Conservation (phyloP, 345 rosid genomes). For the Streptanthus diversifolius region DNA sequence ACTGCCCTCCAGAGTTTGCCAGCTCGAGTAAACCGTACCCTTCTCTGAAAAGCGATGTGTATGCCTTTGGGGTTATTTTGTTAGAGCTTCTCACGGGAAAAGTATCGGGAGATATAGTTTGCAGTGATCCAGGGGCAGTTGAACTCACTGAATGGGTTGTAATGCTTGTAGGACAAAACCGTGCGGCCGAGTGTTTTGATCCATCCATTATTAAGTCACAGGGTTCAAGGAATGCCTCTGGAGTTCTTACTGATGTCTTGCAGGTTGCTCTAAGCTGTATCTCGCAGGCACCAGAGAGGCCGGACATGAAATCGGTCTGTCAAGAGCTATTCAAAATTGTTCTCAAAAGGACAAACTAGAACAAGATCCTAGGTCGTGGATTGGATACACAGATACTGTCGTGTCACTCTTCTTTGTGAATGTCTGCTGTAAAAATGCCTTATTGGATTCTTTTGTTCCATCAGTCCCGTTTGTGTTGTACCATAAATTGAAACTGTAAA, state of each 20-base stretch:
- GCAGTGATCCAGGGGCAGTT: constrained; percentile 53
- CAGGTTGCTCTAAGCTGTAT: constrained; percentile 67
- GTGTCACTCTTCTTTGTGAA: neutral
- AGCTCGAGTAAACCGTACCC: constrained; percentile 82
- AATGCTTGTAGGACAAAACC: constrained; percentile 50
- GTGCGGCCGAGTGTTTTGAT: constrained; percentile 61
- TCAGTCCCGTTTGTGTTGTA: neutral
- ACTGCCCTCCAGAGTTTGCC: constrained; percentile 85
- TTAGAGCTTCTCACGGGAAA: constrained; percentile 75
- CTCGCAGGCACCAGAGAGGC: constrained; percentile 75
- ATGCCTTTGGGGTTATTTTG: constrained; percentile 74
- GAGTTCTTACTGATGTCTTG: constrained; percentile 49
- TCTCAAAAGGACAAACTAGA: constrained; percentile 22
- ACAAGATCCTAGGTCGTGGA: neutral
- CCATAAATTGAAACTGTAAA: neutral
- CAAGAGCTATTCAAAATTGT: constrained; percentile 50
- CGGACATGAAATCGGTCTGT: constrained; percentile 62
- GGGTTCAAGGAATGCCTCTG: constrained; percentile 20
- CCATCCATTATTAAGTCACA: constrained; percentile 33
- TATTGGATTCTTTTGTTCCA: neutral
- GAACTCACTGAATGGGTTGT: constrained; percentile 86
- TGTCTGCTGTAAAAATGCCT: neutral
- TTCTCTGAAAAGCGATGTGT: constrained; percentile 82
- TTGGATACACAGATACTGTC: neutral
- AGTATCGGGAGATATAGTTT: constrained; percentile 60